Percentiles rank a stretch among this genome's conserved stretches.
Conservation (phyloP, 805 yeast genomes). For the Hanseniaspora lachancei region DNA sequence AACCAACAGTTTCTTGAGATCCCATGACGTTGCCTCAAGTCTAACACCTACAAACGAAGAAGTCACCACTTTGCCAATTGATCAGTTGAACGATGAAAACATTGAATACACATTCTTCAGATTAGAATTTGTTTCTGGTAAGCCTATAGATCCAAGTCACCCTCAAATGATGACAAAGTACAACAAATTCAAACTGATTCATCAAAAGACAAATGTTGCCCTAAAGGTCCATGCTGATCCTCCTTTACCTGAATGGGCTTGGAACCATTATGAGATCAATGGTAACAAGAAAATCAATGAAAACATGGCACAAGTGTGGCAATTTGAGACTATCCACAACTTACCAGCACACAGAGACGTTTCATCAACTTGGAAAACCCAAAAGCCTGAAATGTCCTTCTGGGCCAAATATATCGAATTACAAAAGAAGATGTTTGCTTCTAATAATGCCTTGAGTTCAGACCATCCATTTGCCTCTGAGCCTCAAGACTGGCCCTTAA, state of each 20-base stretch:
- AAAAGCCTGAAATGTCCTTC: constrained; percentile 45
- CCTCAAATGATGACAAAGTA: constrained; percentile 45
- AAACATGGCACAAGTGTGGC: constrained; percentile 53
- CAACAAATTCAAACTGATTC: constrained; percentile 56
- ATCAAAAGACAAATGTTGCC: constrained; percentile 78
- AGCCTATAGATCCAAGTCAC: constrained; percentile 32
- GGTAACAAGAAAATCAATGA: constrained; percentile 78
- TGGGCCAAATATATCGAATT: constrained; percentile 79
- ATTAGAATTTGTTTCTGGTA: constrained; percentile 45
- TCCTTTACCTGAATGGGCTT: constrained; percentile 89
- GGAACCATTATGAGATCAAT: constrained; percentile 80
- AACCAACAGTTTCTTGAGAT: constrained; percentile 64
- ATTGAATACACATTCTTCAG: constrained; percentile 69
- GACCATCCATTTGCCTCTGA: constrained; percentile 93
- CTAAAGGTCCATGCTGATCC: constrained; percentile 86
- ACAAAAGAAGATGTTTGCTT: constrained; percentile 79
- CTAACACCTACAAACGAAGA: constrained; percentile 85
- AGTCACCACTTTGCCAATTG: constrained; percentile 59
- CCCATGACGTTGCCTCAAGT: constrained; percentile 97
- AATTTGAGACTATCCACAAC: constrained; percentile 53
- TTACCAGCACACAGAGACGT: constrained; percentile 49
- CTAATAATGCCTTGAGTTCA: constrained; percentile 72
- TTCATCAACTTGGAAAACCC: constrained; percentile 44
- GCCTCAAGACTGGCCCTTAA: constrained; percentile 84
- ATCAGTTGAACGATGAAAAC: constrained; percentile 40